These are phyloP conservation scores for Pleurotus cornucopiae DNA, from an alignment of 768 basidiomycete genomes.

Conservation along the genomic window DNA sequence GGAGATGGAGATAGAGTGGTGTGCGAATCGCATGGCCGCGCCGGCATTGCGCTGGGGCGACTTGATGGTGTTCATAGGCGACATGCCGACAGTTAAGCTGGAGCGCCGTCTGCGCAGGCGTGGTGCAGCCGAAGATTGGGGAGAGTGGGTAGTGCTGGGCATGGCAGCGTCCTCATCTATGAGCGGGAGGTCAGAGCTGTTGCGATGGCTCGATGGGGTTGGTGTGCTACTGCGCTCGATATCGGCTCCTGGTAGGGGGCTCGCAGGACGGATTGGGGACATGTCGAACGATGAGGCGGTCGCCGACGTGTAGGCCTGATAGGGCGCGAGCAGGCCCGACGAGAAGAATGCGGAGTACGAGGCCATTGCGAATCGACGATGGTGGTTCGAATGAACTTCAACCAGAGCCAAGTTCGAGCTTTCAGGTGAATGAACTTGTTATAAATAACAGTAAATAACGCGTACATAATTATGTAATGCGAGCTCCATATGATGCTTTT, in stretches of 20 bases:
- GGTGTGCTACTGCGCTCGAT: slow-evolving; percentile 28
- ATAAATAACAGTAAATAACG: slow-evolving; percentile 5
- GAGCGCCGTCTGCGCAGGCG: slow-evolving; percentile 59
- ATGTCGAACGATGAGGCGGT: slow-evolving; percentile 12
- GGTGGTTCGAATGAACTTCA: slow-evolving; percentile 4
- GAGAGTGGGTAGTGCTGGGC: slow-evolving; percentile 22
- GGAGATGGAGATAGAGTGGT: slow-evolving; percentile 26
- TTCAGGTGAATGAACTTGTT: background rate
- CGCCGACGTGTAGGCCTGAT: slow-evolving; percentile 17
- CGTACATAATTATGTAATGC: slow-evolving; percentile 8
- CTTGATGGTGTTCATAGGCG: slow-evolving; percentile 55
- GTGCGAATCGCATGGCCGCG: slow-evolving; percentile 44
- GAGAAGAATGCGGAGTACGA: slow-evolving; percentile 68
- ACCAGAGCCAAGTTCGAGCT: background rate
- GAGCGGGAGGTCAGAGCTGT: slow-evolving; percentile 19
- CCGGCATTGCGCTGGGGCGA: slow-evolving; percentile 49
- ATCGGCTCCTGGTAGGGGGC: slow-evolving; percentile 17
- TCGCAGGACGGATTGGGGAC: slow-evolving; percentile 18
- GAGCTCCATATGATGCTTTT: background rate
- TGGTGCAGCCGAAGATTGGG: slow-evolving; percentile 26
- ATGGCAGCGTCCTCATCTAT: slow-evolving; percentile 15
- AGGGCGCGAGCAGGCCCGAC: slow-evolving; percentile 61
- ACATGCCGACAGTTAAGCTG: slow-evolving; percentile 50
- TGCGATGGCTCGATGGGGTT: slow-evolving; percentile 18
- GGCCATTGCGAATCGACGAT: slow-evolving; percentile 20